Base-by-base conservation (phyloP, 306 rosid genomes). In the Hippophae gyantsensis region DNA sequence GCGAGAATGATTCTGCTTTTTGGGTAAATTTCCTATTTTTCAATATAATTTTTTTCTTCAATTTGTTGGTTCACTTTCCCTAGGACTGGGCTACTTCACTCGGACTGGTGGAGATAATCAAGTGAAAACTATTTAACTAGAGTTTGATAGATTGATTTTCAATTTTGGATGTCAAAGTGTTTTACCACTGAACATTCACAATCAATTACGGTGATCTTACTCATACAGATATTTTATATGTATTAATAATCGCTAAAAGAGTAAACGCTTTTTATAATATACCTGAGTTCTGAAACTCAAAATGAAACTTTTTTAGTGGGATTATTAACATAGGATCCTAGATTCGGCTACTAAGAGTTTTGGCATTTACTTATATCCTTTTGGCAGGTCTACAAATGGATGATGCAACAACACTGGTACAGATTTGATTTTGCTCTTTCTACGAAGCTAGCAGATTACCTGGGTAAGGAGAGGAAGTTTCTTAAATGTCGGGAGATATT, bases 401-500 rank as follows among this genome's bases (percentile, higher is more conserved):
- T 81, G 96, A 78, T 90, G 95, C 87, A 83, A 64, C 90, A 83
- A 23, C 68, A 64, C 65, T 87, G 98, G 96, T 81, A 81, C 58
- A 75, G 71, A 27, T 90, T 90, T 71, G 92, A 90, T 76, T 87
- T 81, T 74, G 86, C 95, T 50, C 94, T 90, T 68, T 80, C 86
- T 63, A 87, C 98, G 52, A 81, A 81, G 72, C 79, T 90, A 54
- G 97, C 96, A 5, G 97, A 90, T 79, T 90, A 74, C 77, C 53
- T 87, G 95, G 97, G 97, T 52, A 87, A 79, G 76, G 95, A 87
- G 64, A 66, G 98, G 7, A 90, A 90, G 58, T 90, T 83, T 66
- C 74, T 92, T 6, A 90, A 87, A 75, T 90, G 98, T 68, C 86
- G 98, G 68, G 95, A 90, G 73, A 82, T 87, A 64, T 90, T 85